Base-by-base conservation (phyloP, 306 rosid species). In the Ochetophila trinervis region DNA sequence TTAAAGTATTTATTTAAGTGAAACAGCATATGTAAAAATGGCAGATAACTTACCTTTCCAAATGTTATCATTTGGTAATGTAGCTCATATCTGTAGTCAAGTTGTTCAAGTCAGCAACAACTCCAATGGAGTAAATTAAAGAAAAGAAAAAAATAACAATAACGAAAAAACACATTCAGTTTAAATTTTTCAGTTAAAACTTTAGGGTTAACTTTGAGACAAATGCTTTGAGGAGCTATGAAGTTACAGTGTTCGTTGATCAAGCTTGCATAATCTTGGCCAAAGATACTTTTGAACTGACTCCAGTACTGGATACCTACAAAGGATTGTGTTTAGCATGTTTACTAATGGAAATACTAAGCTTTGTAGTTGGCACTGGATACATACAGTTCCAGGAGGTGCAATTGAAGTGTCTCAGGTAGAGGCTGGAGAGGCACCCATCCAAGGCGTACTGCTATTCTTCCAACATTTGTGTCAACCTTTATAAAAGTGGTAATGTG, bases 381-480 rank as follows among this genome's bases (percentile, higher is more conserved):
- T 77, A 62, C 94, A 79, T 84, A 89, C 98, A 82, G 35, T 80
- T 93, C 91, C 59, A 93, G 91, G 67, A 87, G 96, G 77, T 89
- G 98, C 64, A 93, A 47, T 40, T 93, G 98, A 60, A 93, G 87
- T 35, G 87, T 63, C 83, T 89, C 98, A 6, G 98, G 98, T 70
- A 93, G 86, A 22, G 98, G 97, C 71, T 81, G 94, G 74, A 93
- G 89, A 50, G 98, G 98, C 47, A 93, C 97, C 98, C 98, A 93
- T 68, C 98, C 97, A 27, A 93, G 96, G 72, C 98, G 82, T 67
- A 93, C 98, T 10, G 97, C 98, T 78, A 93, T 89, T 75, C 97
- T 87, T 86, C 97, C 98, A 50, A 93, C 98, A 74, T 93, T 93
- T 76, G 97, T 93, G 77, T 93, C 98, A 79, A 93, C 98, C 98